Evolutionary conservation across 2,329 filamentous ascomycete genomes (phyloP).

Genomic region (Ceratocystis harringtonii): DNA sequence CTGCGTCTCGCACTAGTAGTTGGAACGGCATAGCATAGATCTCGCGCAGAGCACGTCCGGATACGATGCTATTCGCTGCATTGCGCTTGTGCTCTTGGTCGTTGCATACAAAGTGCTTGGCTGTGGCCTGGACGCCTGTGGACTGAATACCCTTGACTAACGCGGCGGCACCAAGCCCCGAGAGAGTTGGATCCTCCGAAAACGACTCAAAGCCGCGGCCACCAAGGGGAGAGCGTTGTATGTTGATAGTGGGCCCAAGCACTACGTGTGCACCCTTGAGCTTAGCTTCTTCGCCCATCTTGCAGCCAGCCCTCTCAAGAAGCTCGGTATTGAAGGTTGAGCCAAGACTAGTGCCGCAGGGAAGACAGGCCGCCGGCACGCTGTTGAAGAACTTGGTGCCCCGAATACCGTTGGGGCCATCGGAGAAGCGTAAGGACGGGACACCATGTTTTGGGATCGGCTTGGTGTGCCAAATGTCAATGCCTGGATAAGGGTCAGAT

Average conservation of each 20-base stretch:
- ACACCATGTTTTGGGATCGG: conserved; percentile 45
- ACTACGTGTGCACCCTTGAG: conserved; percentile 58
- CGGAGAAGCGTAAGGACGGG: conserved; percentile 62
- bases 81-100: conserved; percentile 45
- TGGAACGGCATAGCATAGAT: conserved; percentile 45
- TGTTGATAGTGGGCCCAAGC: conserved; percentile 51
- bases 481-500: conserved; percentile 38
- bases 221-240: conserved; percentile 44
- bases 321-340: conserved; percentile 66
- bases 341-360: conserved; percentile 63
- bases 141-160: conserved; percentile 41
- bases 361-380: conserved; percentile 51
- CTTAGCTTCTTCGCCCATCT: conserved; percentile 54
- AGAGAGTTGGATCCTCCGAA: conserved; percentile 42
- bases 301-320: conserved; percentile 55
- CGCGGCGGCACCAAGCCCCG: conserved; percentile 38
- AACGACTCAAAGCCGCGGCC: conserved; percentile 46
- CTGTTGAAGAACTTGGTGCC: conserved; percentile 49
- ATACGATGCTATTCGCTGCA: conserved; percentile 39
- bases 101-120: conserved; percentile 49
- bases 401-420: conserved; percentile 63
- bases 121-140: conserved; percentile 39
- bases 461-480: conserved; percentile 42
- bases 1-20: conserved; percentile 36
- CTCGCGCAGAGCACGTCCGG: conserved; percentile 41